Percentiles rank a stretch among this genome's conserved stretches.
Conservation (phyloP, 176 grass and related monocot genomes). For the Cymbopogon citratus region DNA sequence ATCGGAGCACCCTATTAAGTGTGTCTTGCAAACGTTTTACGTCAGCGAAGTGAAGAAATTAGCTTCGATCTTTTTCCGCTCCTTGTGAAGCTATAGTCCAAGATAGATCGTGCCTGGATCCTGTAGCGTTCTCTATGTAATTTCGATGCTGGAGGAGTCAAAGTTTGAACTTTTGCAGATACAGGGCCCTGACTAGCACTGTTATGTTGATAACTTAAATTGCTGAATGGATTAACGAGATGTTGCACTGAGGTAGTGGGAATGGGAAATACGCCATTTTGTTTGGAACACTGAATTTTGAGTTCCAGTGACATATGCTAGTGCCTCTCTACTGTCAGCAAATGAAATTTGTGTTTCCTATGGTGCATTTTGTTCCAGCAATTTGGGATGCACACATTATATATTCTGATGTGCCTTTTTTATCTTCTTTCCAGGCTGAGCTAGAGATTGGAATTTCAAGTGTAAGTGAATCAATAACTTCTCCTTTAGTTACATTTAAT, state of each 20-base stretch:
- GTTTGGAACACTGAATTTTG: background rate
- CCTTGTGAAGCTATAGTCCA: background rate
- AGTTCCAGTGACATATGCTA: background rate
- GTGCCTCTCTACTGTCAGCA: background rate
- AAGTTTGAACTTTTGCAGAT: background rate
- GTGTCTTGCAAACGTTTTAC: background rate
- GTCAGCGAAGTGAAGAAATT: background rate
- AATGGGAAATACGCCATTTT: background rate
- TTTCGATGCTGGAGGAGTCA: background rate
- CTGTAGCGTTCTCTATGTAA: background rate
- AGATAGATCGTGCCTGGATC: constrained; percentile 6
- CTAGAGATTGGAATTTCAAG: constrained; percentile 75
- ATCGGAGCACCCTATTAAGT: background rate
- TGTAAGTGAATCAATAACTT: constrained; percentile 35
- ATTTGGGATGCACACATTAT: background rate
- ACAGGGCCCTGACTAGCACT: background rate
- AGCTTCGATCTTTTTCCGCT: background rate
- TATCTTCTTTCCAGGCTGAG: constrained; percentile 59
- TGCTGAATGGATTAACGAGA: background rate
- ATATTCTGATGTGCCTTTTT: constrained; percentile 7
- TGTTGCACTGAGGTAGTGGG: background rate
- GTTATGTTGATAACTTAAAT: background rate
- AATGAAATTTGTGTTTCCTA: background rate
- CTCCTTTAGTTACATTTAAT: background rate
- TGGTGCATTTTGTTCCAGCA: background rate